Evolutionary conservation across 768 basidiomycete genomes (phyloP), one percentile per base, ranked within the genome.

Genomic region (Pleurotus tuber-regium): DNA sequence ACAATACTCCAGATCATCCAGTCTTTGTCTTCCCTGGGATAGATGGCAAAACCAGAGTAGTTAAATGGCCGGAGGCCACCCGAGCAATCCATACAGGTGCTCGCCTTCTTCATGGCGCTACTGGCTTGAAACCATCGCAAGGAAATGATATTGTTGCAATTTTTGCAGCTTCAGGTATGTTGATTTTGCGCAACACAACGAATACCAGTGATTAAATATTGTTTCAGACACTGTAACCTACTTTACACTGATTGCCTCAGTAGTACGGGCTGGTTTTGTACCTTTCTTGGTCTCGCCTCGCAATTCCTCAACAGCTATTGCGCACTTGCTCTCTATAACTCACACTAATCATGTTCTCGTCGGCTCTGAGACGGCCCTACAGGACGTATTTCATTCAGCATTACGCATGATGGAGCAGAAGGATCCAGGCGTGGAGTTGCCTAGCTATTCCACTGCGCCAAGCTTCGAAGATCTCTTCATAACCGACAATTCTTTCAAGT

Each of bases 1-100:
- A 50, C 11, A 52, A 68, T 25, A 61, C 52, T 31, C 59, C 66
- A 2, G 50, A 63, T 26, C 68, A 72, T 46, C 68, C 66, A 9
- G 46, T 69, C 16, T 71, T 66, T 50, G 55, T 58, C 8, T 66
- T 59, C 18, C 49, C 53, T 5, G 56, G 59, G 43, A 24, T 51
- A 2, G 55, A 41, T 40, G 53, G 44, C n/a, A 7, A 24, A 4
- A 31, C 52, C 21, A 41, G 47, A 16, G 57, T 51, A 10, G 52
- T 69, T 21, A 48, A 36, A 21, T 69, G 57, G 53, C 42, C 55
- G 19, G 61, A 66, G 14, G 62, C 58, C 7, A 59, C 54, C 40
- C 54, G 55, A 12, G 64, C 57, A n/a, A 59, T 65, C 21, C 60
- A 61, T 47, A 56, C 41, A 21, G 66, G 58, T 7, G 63, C 59